Conservation (phyloP, 495 filamentous ascomycete species). For the Aspergillus panamensis region DNA sequence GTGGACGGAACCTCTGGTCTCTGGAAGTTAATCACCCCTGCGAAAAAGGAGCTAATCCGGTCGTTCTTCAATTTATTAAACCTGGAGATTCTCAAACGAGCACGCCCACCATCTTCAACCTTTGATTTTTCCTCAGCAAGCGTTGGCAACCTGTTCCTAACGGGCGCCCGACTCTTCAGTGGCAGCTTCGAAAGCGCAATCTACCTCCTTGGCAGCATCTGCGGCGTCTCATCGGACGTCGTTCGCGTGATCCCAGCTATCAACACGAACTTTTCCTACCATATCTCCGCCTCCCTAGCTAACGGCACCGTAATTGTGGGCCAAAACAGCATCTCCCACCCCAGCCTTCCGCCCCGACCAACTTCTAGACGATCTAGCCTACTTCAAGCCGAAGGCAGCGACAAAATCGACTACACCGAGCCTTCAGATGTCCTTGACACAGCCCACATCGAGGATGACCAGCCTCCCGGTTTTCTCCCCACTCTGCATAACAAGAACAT, state of each 20-base stretch:
- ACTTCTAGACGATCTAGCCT: constrained; percentile 36
- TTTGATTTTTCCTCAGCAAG: constrained; percentile 88
- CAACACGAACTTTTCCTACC: constrained; percentile 89
- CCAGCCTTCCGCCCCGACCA: constrained; percentile 49
- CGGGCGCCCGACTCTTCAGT: constrained; percentile 75
- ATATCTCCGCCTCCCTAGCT: constrained; percentile 79
- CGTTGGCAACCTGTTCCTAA: constrained; percentile 92
- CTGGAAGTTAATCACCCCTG: constrained; percentile 71
- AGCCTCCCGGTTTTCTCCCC: constrained; percentile 79
- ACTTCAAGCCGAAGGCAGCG: constrained; percentile 45
- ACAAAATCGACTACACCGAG: constrained; percentile 61
- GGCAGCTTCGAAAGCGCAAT: constrained; percentile 80
- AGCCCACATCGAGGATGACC: constrained; percentile 67
- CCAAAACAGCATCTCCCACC: constrained; percentile 91
- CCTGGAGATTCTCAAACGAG: constrained; percentile 84
- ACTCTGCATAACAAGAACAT: constrained; percentile 76
- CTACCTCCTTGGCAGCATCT: constrained; percentile 77
- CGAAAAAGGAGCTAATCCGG: constrained; percentile 88
- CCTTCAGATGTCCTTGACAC: constrained; percentile 47
- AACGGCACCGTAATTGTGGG: constrained; percentile 81
- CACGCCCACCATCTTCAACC: constrained; percentile 66
- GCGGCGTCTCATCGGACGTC: constrained; percentile 63
- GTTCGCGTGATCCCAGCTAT: constrained; percentile 84
- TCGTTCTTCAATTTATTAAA: constrained; percentile 85
- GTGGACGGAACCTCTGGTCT: constrained; percentile 73